Evolutionary conservation across 106 monocot species (phyloP).

Genomic region (Vanilla planifolia): DNA sequence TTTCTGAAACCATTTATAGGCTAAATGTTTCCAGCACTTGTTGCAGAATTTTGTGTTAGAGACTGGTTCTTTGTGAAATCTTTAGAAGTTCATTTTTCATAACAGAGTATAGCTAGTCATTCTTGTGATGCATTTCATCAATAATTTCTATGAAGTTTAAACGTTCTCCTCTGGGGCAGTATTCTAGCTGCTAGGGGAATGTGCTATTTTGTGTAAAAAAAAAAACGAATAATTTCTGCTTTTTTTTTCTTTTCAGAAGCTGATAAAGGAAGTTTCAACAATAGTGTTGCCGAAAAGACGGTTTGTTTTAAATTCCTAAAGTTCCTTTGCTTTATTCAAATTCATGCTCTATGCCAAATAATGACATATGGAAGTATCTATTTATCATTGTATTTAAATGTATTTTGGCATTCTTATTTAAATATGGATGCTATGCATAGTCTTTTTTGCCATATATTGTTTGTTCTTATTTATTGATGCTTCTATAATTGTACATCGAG

Average conservation of each 20-base stretch:
- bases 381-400: neutral
- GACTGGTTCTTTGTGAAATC: neutral
- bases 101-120: neutral
- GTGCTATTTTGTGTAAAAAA: neutral
- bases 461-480: too few species aligned
- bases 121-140: neutral
- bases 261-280: constrained; percentile 89
- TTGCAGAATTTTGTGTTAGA: neutral
- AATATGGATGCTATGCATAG: neutral
- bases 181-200: neutral
- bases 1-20: neutral
- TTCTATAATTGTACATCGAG: too few species aligned
- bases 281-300: constrained; percentile 86
- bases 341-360: neutral
- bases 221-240: neutral
- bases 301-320: constrained; percentile 18
- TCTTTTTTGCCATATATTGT: too few species aligned
- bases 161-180: neutral
- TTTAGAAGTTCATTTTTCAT: neutral
- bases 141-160: neutral
- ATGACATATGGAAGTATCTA: neutral
- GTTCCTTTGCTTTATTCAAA: neutral
- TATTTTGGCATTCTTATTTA: neutral
- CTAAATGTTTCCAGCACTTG: neutral
- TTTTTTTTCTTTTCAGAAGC: constrained; percentile 51